Base-by-base conservation (phyloP, 163 green algal species). In the Picocystis sp. region DNA sequence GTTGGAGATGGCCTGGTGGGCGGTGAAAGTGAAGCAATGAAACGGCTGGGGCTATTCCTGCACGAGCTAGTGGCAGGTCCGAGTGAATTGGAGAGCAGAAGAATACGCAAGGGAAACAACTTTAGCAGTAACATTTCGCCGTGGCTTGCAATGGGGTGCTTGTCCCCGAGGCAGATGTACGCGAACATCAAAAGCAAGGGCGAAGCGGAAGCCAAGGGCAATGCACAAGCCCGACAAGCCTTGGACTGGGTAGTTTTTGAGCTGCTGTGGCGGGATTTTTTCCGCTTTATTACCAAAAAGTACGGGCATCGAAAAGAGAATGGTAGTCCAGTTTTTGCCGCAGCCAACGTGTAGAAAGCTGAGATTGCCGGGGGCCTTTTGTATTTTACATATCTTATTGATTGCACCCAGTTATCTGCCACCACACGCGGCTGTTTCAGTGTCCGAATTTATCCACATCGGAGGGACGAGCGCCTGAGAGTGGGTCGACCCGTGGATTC, bases 191-290 rank as follows among this genome's bases (percentile, higher is more conserved):
- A 41, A 19, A 12, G 14, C 19, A 17, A 14, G 6, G 38, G 22
- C 44, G 46, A 35, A 22, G 0, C 35, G 41, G 13, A 24, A 23
- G n/a, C n/a, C 19, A 6, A 5, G 17, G 21, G 34, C 23, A 15
- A 56, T 50, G 21, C 41, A 47, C 22, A 60, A 23, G 34, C 2
- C 24, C n/a, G 8, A 15, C 29, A 38, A 17, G 61, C 52, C 25
- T 45, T 69, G 17, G 54, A 71, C 23, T 83, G 74, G 74, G 55
- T 83, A 10, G 25, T 83, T 42, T 83, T 82, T 54, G 75, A 83
- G 67, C 70, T 83, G 45, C 58, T 83, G 47, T 83, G 75, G 75
- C 61, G 75, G 11, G 75, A 83, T 55, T 83, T 83, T 49, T 83
- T 84, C 75, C 57, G 73, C 47, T 78, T 60, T 9, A 52, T 73